Base-by-base conservation (phyloP, 768 basidiomycete species). In the Lactifluus volemus region DNA sequence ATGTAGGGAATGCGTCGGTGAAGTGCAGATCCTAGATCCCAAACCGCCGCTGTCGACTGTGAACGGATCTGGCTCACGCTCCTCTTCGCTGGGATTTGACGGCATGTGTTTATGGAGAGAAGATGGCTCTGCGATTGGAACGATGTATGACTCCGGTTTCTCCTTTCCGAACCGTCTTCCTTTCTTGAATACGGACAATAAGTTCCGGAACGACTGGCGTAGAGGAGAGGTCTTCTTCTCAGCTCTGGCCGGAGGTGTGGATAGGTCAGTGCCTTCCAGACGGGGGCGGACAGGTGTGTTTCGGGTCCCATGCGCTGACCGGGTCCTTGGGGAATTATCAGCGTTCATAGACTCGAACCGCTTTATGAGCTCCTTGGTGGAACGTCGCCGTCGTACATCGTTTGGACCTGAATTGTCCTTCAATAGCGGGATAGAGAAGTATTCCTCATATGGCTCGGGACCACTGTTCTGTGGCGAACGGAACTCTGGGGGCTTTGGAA, bases 131-230 rank as follows among this genome's bases (percentile, higher is more conserved):
- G 59, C 55, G 42, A 41, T 54, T 42, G 49, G 58, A 56, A 30
- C 19, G 49, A 21, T 34, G 42, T 19, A 44, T 32, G 53, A 4
- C 11, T 65, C 70, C 51, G 64, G 60, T 53, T 70, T 74, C 14
- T 69, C 65, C 29, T 58, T 65, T 14, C 47, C 49, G 36, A 56
- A 30, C 56, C 65, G 70, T 56, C 68, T 71, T 49, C 70, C 73
- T 70, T 81, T 85, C 72, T 78, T 84, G 73, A 87, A 78, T 4
- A 82, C 81, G 5, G 84, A 79, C 48, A 88, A 72, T 34, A 88
- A 69, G 65, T 83, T 87, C 44, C 81, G 78, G 63, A 88, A 73
- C 17, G 85, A 87, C 69, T 81, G 81, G 25, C 84, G 80, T 53
- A 88, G 72, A 2, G 83, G 82, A 5, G 83, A 85, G 9, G 73